These are phyloP conservation scores for Escovopsis sp. DNA, from an alignment of 2,329 filamentous ascomycete genomes.

Conservation along the genomic window DNA sequence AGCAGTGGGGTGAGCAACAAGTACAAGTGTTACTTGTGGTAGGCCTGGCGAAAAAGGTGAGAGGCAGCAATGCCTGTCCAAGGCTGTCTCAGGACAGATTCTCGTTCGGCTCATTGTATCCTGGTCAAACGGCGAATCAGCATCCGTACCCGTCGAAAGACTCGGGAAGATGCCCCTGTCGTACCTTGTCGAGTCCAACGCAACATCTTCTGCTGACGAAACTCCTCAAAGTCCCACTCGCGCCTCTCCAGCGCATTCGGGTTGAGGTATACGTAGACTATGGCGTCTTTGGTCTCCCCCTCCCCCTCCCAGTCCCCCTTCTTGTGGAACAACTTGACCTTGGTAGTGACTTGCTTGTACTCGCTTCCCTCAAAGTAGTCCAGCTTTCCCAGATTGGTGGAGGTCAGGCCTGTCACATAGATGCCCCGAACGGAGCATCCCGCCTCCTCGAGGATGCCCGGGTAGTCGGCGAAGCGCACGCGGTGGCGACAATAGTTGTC, in stretches of 20 bases:
- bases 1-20: too few relatives aligned
- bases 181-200: conserved; percentile 34
- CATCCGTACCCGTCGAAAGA: neutral
- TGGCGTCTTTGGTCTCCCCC: conserved; percentile 34
- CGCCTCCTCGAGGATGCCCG: conserved; percentile 49
- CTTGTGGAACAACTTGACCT: conserved; percentile 35
- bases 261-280: conserved; percentile 49
- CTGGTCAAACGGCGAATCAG: neutral
- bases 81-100: neutral
- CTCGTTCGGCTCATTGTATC: neutral
- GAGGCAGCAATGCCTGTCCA: too few relatives aligned
- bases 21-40: too few relatives aligned
- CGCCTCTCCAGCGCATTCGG: conserved; percentile 42
- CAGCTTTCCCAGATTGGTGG: conserved; percentile 57
- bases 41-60: too few relatives aligned
- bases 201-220: conserved; percentile 56
- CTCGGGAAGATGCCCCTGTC: neutral
- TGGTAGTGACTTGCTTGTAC: conserved; percentile 44
- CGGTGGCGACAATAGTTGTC: conserved; percentile 55
- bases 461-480: conserved; percentile 60
- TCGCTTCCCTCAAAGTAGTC: conserved; percentile 71
- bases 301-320: conserved; percentile 22
- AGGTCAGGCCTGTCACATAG: conserved; percentile 62
- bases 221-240: conserved; percentile 84
- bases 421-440: conserved; percentile 54